Evolutionary conservation across 345 rosid species (phyloP).

Genomic region (Gossypium bickii): DNA sequence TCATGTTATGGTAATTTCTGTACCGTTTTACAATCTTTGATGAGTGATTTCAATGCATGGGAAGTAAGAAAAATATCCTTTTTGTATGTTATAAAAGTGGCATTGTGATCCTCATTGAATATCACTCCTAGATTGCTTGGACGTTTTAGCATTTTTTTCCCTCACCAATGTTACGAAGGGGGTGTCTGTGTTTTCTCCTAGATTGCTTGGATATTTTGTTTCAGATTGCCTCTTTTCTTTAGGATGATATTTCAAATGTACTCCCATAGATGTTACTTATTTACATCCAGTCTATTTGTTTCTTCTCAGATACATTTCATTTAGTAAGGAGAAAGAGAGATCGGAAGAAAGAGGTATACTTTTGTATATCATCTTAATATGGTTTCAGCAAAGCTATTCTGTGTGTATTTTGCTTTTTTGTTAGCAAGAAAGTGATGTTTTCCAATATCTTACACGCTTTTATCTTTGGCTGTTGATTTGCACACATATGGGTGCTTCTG

Average conservation of each 20-base stretch:
- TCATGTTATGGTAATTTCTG: background rate
- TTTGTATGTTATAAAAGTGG: background rate
- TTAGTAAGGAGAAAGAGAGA: conserved; percentile 76
- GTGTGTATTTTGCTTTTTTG: background rate
- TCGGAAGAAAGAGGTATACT: conserved; percentile 73
- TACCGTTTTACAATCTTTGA: background rate
- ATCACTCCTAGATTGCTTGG: background rate
- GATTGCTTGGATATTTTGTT: background rate
- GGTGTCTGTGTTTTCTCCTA: background rate
- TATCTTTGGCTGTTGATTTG: background rate
- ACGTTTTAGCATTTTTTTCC: background rate
- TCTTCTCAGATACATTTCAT: conserved; percentile 66
- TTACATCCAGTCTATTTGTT: conserved; percentile 12
- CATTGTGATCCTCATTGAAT: background rate
- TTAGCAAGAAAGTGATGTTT: background rate
- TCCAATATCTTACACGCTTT: background rate
- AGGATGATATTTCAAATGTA: background rate
- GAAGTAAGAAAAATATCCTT: background rate
- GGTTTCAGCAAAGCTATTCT: background rate
- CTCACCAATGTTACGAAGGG: background rate
- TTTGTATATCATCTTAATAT: background rate
- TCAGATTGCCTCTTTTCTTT: background rate
- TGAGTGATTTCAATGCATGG: background rate
- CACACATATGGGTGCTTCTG: background rate
- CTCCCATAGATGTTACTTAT: background rate